Conservation (phyloP, 2,329 filamentous ascomycete genomes). For the Apiospora rasikravindrae region DNA sequence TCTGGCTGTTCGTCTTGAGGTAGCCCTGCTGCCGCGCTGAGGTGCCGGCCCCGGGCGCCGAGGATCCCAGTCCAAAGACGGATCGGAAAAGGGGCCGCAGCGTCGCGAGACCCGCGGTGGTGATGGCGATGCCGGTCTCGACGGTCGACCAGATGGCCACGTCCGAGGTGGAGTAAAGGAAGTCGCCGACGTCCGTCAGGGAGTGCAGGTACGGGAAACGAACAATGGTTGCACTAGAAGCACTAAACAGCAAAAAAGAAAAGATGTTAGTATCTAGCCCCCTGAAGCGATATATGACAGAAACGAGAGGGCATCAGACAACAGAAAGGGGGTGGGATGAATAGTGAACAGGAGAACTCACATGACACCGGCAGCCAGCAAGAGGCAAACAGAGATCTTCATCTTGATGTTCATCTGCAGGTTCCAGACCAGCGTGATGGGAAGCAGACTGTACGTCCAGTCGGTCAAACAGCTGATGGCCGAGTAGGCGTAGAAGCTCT, state of each 20-base stretch:
- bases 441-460: constrained; percentile 47
- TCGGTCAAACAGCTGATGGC: constrained; percentile 45
- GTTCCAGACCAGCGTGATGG: constrained; percentile 47
- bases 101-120: constrained; percentile 45
- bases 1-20: constrained; percentile 23
- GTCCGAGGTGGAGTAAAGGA: constrained; percentile 49
- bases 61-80: constrained; percentile 25
- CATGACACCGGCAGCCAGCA: constrained; percentile 43
- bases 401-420: constrained; percentile 45
- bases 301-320: background rate
- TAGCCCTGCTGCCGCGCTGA: constrained; percentile 20
- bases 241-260: constrained; percentile 29
- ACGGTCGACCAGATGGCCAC: constrained; percentile 53
- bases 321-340: constrained; percentile 1
- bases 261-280: background rate
- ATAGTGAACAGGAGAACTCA: constrained; percentile 30
- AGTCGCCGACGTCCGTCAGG: constrained; percentile 45
- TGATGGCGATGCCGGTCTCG: constrained; percentile 49
- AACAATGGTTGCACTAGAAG: constrained; percentile 49
- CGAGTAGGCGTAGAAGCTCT: constrained; percentile 44
- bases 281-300: background rate
- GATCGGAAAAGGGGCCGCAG: constrained; percentile 43
- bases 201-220: constrained; percentile 47
- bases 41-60: constrained; percentile 22
- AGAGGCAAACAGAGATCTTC: constrained; percentile 42